Percentiles rank a stretch among this genome's conserved stretches.
phyloP scores from a whole-genome alignment of 2,329 filamentous ascomycete species.

The Nigrospora oryzae region DNA sequence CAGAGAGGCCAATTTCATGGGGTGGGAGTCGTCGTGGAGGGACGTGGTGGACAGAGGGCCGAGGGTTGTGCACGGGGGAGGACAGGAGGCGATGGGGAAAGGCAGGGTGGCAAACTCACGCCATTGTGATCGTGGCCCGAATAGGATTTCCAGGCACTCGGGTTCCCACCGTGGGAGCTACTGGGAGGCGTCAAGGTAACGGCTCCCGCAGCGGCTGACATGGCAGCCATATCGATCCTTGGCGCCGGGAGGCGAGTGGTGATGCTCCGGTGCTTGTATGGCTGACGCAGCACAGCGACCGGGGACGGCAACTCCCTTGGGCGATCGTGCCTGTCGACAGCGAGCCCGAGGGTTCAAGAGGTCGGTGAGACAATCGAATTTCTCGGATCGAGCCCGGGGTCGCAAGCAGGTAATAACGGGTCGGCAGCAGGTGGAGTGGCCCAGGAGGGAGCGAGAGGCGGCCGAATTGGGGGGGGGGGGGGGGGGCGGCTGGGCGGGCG shows the following conservation, averaged over 20 bases:
- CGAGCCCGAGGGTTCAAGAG: too few species aligned
- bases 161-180: slow-evolving; percentile 37
- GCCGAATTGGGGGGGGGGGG: too few species aligned
- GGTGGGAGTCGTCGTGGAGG: neutral
- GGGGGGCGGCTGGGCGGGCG: too few species aligned
- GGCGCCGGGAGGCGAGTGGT: slow-evolving; percentile 6
- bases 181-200: slow-evolving; percentile 39
- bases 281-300: too few species aligned
- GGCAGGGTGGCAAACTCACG: slow-evolving; percentile 10
- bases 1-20: neutral
- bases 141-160: slow-evolving; percentile 30
- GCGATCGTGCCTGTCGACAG: too few species aligned
- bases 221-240: slow-evolving; percentile 36
- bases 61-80: neutral
- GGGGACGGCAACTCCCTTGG: too few species aligned
- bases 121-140: slow-evolving; percentile 13
- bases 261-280: too few species aligned
- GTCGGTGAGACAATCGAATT: too few species aligned
- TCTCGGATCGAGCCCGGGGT: too few species aligned
- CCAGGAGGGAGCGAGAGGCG: too few species aligned
- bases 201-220: slow-evolving; percentile 40
- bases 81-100: neutral
- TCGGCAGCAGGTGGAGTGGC: too few species aligned
- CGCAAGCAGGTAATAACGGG: too few species aligned
- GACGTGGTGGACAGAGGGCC: neutral